A percentile compares a stretch with the other conserved stretches of the same genome.
These are phyloP conservation scores for Neurospora hispaniola DNA, from an alignment of 495 filamentous ascomycete genomes.

Conservation along the genomic window DNA sequence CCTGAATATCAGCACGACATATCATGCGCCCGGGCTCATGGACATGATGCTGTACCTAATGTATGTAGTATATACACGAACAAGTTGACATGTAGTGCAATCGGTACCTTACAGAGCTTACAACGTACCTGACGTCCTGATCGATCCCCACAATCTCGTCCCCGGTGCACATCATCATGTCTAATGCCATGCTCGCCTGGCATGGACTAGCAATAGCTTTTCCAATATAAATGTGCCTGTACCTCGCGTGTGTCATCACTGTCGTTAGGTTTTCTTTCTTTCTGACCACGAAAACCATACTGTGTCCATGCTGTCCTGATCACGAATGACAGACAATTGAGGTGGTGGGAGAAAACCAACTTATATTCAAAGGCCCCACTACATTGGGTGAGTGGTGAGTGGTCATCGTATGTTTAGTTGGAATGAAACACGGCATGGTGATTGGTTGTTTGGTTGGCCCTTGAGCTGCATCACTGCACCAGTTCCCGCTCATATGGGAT, in stretches of 20 bases:
- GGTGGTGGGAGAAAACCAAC: neutral
- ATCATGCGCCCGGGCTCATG: neutral
- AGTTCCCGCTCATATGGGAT: neutral
- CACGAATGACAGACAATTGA: neutral
- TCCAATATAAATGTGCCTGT: neutral
- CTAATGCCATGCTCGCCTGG: neutral
- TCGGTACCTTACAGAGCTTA: neutral
- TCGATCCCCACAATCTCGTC: neutral
- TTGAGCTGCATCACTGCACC: neutral
- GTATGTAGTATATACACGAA: neutral
- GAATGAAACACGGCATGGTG: neutral
- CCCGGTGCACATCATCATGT: neutral
- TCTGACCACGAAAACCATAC: neutral
- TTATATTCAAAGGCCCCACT: neutral
- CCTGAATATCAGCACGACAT: neutral
- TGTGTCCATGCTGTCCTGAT: neutral
- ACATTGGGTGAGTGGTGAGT: neutral
- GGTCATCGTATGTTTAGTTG: conserved; percentile 2
- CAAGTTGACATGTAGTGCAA: neutral
- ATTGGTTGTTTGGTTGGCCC: neutral
- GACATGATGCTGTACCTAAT: neutral
- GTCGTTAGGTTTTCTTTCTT: neutral
- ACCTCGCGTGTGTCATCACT: neutral
- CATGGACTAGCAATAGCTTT: neutral
- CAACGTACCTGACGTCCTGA: neutral